These are phyloP conservation scores for Mycena rosella DNA, from an alignment of 768 basidiomycete species.

Conservation along the genomic window DNA sequence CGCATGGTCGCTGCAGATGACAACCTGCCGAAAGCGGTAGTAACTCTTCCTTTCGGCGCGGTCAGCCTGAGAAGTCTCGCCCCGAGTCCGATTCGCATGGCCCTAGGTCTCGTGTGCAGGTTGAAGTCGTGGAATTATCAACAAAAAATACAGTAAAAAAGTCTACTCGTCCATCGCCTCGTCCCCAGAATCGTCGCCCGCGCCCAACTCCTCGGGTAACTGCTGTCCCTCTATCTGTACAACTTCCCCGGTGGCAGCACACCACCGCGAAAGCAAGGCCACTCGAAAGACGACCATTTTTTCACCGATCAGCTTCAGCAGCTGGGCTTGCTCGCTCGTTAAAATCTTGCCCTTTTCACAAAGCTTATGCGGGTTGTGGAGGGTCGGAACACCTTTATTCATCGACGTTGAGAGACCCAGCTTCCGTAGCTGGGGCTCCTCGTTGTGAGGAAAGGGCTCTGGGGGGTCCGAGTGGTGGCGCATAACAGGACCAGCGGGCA, in stretches of 20 bases:
- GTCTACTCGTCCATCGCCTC: slow-evolving; percentile 66
- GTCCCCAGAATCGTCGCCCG: slow-evolving; percentile 50
- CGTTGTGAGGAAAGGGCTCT: slow-evolving; percentile 95
- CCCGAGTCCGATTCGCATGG: slow-evolving; percentile 16
- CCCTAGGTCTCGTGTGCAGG: slow-evolving; percentile 3
- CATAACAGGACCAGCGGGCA: slow-evolving; percentile 91
- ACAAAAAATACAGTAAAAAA: slow-evolving; percentile 36
- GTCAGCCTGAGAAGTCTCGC: neutral
- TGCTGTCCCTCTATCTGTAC: slow-evolving; percentile 65
- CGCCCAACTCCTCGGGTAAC: slow-evolving; percentile 47
- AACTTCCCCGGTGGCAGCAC: slow-evolving; percentile 74
- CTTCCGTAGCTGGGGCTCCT: slow-evolving; percentile 96
- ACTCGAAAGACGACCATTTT: slow-evolving; percentile 90
- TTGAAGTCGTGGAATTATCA: slow-evolving; percentile 7
- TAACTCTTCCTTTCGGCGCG: neutral
- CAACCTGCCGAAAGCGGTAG: slow-evolving; percentile 9
- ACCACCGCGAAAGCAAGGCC: slow-evolving; percentile 79
- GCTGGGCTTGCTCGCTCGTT: slow-evolving; percentile 89
- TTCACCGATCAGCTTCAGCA: slow-evolving; percentile 92
- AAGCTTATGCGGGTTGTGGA: slow-evolving; percentile 83
- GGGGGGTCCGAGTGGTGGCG: slow-evolving; percentile 82
- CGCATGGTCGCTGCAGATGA: slow-evolving; percentile 55
- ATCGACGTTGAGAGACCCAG: slow-evolving; percentile 89
- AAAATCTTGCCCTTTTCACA: slow-evolving; percentile 87
- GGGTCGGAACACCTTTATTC: slow-evolving; percentile 88